Evolutionary conservation across 495 filamentous ascomycete genomes (phyloP), one percentile per base, ranked within the genome.

Genomic region (Aspergillus hancockii): DNA sequence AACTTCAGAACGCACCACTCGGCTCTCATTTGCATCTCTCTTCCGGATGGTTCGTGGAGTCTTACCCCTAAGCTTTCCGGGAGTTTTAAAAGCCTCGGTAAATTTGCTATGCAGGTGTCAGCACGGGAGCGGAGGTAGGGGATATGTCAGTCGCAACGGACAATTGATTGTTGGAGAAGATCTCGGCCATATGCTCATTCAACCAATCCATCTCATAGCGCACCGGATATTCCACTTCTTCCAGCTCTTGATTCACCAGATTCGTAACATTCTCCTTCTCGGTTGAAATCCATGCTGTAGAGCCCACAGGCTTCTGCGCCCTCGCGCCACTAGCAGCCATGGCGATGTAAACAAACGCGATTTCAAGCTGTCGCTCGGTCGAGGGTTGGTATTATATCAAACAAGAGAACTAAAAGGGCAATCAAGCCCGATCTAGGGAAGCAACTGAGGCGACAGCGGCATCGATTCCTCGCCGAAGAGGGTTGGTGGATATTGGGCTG

Each of bases 131-230:
- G 18, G 34, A 14, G 52, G 58, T 36, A 28, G 45, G 55, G 40
- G 18, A 31, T 31, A 45, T 38, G 31, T 54, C 46, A 60, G 59
- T 58, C 56, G 63, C 66, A 57, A 82, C 87, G 65, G 75, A 92
- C 91, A 91, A 80, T 73, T 93, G 86, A 70, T 90, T 89, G 63
- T 87, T 86, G 63, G 85, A 89, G 69, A 98, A 96, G 58, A 97
- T 90, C 62, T 96, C 91, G 30, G 85, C 85, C 93, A 97, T 96
- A 73, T 97, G 93, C 73, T 97, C 93, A 66, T 97, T 97, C 64
- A 97, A 75, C 92, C 93, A 97, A 64, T 94, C 93, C 68, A 97
- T 77, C 66, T 98, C 93, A 75, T 96, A 92, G 43, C 89, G 85
- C 59, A 89, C 91, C 0, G 90, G 88, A 74, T 89, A 98, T 52